Percentiles rank a stretch among this genome's conserved stretches.
Evolutionary conservation across 768 basidiomycete species (phyloP).

Genomic region (Pleurotus sapidus): DNA sequence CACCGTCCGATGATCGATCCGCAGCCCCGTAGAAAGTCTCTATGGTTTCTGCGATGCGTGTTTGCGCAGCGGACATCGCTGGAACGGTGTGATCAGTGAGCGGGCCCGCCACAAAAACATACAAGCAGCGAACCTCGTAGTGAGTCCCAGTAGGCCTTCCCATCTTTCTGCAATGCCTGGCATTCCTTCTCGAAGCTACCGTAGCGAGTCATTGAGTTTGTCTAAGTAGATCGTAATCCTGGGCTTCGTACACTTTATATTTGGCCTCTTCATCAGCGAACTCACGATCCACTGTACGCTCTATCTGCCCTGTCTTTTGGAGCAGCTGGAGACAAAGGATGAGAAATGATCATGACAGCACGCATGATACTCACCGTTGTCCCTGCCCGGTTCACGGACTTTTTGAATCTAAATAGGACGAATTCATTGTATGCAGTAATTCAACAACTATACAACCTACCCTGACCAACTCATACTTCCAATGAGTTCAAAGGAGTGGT

Average conservation of each 20-base stretch:
- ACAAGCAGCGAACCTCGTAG: constrained; percentile 66
- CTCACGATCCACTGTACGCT: constrained; percentile 91
- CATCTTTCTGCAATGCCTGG: constrained; percentile 88
- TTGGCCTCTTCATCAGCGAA: constrained; percentile 91
- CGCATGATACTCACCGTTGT: constrained; percentile 63
- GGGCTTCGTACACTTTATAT: constrained; percentile 71
- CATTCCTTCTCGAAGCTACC: constrained; percentile 95
- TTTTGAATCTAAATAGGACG: constrained; percentile 70
- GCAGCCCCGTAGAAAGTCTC: constrained; percentile 89
- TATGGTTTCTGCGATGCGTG: constrained; percentile 89
- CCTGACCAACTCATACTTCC: constrained; percentile 14
- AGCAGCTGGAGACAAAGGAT: constrained; percentile 54
- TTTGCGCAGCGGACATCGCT: constrained; percentile 96
- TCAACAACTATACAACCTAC: neutral
- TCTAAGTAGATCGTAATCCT: neutral
- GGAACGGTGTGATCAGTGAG: constrained; percentile 1
- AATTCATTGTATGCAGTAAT: neutral
- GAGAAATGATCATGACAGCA: constrained; percentile 10
- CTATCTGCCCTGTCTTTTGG: constrained; percentile 98
- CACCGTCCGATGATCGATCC: constrained; percentile 83
- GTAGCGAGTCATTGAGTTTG: constrained; percentile 2
- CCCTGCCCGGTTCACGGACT: constrained; percentile 87
- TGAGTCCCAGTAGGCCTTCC: constrained; percentile 91
- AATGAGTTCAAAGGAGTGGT: too few species aligned
- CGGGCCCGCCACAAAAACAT: neutral